Conservation (phyloP, 1,284 basidiomycete species). For the Irpex sp. region DNA sequence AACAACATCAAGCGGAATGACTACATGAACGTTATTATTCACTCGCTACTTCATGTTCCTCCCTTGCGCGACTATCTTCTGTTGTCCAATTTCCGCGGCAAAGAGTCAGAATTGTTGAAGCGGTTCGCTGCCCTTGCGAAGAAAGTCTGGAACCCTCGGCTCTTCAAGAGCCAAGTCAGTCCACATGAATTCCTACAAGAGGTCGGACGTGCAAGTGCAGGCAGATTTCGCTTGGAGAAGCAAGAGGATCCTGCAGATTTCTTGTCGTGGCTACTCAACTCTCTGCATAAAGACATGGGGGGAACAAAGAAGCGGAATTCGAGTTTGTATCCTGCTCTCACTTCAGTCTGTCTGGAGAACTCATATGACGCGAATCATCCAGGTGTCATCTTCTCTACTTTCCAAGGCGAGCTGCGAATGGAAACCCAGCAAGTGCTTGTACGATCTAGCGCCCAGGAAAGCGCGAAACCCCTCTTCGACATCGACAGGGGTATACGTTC, state of each 20-base stretch:
- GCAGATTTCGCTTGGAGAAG: slow-evolving; percentile 89
- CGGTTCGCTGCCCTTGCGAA: slow-evolving; percentile 85
- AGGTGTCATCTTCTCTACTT: slow-evolving; percentile 91
- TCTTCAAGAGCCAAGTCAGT: slow-evolving; percentile 98
- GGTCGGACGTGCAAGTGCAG: slow-evolving; percentile 82
- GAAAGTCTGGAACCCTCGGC: slow-evolving; percentile 92
- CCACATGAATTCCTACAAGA: slow-evolving; percentile 99
- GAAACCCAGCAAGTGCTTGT: slow-evolving; percentile 93
- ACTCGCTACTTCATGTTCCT: slow-evolving; percentile 87
- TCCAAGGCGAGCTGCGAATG: slow-evolving; percentile 91
- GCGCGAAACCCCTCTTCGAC: slow-evolving; percentile 84
- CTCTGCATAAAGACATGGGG: slow-evolving; percentile 88
- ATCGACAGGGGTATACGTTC: slow-evolving; percentile 77
- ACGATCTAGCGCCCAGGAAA: slow-evolving; percentile 68
- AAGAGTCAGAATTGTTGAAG: slow-evolving; percentile 83
- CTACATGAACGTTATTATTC: slow-evolving; percentile 96
- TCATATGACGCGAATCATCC: slow-evolving; percentile 5
- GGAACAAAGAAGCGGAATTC: slow-evolving; percentile 85
- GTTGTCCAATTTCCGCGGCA: slow-evolving; percentile 66
- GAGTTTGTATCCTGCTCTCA: slow-evolving; percentile 47
- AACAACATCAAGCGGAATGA: slow-evolving; percentile 98
- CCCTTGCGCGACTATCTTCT: slow-evolving; percentile 88
- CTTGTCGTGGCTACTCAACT: slow-evolving; percentile 93
- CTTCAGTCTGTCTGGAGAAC: no score
- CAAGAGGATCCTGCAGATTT: slow-evolving; percentile 98